These are phyloP conservation scores for Ophiocordyceps camponoti-leonardi DNA, from an alignment of 2,329 filamentous ascomycete genomes.

Conservation along the genomic window DNA sequence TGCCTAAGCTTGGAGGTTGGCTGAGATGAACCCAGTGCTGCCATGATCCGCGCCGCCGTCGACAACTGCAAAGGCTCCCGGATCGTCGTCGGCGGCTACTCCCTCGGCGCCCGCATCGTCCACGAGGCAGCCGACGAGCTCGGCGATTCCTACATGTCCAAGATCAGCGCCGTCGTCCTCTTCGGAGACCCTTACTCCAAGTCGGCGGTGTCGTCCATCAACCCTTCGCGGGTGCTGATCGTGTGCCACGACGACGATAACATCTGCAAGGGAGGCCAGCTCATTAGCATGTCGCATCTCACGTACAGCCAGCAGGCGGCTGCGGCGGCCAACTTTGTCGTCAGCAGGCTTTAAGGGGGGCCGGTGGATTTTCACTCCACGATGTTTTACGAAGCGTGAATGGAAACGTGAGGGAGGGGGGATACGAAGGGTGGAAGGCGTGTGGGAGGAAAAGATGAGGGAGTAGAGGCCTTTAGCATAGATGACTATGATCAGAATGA, in stretches of 20 bases:
- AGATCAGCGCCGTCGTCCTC: constrained; percentile 12
- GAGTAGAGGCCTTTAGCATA: too few relatives aligned
- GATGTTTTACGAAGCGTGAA: too few relatives aligned
- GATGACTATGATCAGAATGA: too few relatives aligned
- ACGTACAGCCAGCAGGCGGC: constrained; percentile 10
- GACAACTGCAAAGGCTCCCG: constrained; percentile 9
- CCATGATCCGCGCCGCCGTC: constrained; percentile 12
- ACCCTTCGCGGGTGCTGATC: constrained; percentile 6
- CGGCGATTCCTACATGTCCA: constrained; percentile 7
- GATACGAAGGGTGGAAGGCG: too few relatives aligned
- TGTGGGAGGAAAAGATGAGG: too few relatives aligned
- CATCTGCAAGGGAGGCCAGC: constrained; percentile 11
- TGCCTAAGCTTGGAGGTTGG: too few relatives aligned
- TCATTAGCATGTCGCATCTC: constrained; percentile 10
- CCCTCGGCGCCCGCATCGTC: constrained; percentile 11
- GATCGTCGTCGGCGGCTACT: constrained; percentile 11
- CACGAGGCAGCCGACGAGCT: constrained; percentile 10
- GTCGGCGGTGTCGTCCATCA: constrained; percentile 7
- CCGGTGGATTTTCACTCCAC: neutral
- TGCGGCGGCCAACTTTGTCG: constrained; percentile 8
- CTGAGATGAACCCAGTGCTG: too few relatives aligned
- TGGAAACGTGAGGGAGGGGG: too few relatives aligned
- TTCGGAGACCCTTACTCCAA: constrained; percentile 13
- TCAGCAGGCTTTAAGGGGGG: constrained; percentile 1
- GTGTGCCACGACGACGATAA: constrained; percentile 12